phyloP scores from a whole-genome alignment of 768 basidiomycete genomes.

The Pisolithus albus region DNA sequence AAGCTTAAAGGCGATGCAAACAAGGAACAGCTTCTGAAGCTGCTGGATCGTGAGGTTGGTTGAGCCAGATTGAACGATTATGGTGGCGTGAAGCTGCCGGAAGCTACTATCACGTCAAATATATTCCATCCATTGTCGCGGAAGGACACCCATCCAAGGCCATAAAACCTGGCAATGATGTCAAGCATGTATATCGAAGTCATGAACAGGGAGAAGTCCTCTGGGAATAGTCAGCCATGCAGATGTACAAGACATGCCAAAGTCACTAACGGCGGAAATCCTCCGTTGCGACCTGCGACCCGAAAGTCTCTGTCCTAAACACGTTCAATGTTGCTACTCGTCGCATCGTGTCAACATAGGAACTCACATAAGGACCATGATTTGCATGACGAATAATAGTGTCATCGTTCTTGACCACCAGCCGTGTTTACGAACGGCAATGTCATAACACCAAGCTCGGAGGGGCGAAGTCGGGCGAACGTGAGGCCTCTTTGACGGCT shows the following conservation, averaged over 20 bases:
- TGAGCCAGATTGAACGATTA: constrained; percentile 54
- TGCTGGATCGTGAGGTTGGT: constrained; percentile 51
- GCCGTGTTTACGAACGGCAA: constrained; percentile 87
- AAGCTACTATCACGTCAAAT: constrained; percentile 77
- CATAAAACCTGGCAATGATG: constrained; percentile 68
- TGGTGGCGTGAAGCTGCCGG: constrained; percentile 80
- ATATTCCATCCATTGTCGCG: constrained; percentile 91
- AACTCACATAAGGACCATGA: constrained; percentile 73
- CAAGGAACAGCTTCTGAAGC: constrained; percentile 86
- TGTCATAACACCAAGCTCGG: constrained; percentile 84
- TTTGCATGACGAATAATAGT: constrained; percentile 70
- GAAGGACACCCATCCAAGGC: constrained; percentile 81
- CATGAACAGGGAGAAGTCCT: constrained; percentile 68
- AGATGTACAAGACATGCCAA: constrained; percentile 1
- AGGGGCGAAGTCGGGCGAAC: constrained; percentile 45
- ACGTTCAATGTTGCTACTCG: constrained; percentile 1
- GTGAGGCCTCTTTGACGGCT: constrained; percentile 77
- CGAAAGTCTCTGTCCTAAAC: constrained; percentile 74
- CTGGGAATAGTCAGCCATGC: constrained; percentile 32
- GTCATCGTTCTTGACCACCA: constrained; percentile 87
- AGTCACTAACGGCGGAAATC: constrained; percentile 49
- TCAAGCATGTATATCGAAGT: constrained; percentile 72
- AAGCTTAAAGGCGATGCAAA: constrained; percentile 89
- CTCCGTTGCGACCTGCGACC: constrained; percentile 42
- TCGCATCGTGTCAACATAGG: not conserved